Evolutionary conservation across 768 basidiomycete genomes (phyloP).

Genomic region (Coprinellus aureogranulatus): DNA sequence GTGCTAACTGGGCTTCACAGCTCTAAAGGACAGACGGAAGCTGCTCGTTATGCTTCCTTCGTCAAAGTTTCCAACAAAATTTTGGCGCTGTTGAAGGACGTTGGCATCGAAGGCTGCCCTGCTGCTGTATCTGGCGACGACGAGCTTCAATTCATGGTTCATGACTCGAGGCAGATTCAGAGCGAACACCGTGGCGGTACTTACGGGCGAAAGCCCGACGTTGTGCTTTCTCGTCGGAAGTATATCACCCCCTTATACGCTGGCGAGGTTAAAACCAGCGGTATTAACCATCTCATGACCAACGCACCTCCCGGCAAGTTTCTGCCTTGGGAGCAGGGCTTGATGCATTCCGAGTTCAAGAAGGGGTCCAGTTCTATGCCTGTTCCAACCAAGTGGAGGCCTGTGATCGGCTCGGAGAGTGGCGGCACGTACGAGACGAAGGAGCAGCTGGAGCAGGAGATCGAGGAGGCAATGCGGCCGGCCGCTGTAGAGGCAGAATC

Average conservation of each 20-base stretch:
- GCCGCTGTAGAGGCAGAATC: too few relatives aligned
- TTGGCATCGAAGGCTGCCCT: not conserved
- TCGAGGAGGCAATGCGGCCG: too few relatives aligned
- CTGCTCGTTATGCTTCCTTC: not conserved
- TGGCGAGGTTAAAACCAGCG: too few relatives aligned
- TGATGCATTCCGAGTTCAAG: too few relatives aligned
- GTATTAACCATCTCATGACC: not conserved
- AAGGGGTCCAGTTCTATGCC: too few relatives aligned
- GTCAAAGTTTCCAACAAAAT: not conserved
- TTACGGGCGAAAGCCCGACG: not conserved
- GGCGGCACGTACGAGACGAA: too few relatives aligned
- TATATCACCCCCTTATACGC: not conserved
- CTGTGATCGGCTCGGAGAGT: too few relatives aligned
- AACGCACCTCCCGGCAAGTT: not conserved
- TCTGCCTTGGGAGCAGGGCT: not conserved
- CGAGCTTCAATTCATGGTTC: not conserved
- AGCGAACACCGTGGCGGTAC: not conserved
- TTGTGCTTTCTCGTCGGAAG: not conserved
- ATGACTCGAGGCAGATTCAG: not conserved
- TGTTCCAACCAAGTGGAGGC: too few relatives aligned
- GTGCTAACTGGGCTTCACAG: not conserved
- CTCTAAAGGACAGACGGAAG: not conserved
- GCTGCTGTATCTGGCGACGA: not conserved
- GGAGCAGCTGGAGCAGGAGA: too few relatives aligned
- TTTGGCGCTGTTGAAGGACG: not conserved